Conservation (phyloP, 2,329 filamentous ascomycete genomes). For the Penicillium sclerotigenum region DNA sequence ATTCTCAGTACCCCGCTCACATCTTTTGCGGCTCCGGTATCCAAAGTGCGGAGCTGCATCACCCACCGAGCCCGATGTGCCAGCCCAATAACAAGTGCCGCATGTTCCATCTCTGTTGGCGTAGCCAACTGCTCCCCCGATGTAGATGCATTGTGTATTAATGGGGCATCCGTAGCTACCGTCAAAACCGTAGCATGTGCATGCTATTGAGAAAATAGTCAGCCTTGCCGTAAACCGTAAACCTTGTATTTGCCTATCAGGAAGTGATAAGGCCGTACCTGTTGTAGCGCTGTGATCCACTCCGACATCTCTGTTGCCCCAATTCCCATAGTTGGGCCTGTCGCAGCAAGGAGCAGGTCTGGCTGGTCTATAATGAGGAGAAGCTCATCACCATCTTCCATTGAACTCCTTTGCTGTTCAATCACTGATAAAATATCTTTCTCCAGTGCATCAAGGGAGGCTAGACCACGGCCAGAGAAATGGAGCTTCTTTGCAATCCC, state of each 20-base stretch:
- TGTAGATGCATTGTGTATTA: slow-evolving; percentile 52
- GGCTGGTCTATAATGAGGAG: slow-evolving; percentile 65
- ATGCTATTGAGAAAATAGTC: slow-evolving; percentile 42
- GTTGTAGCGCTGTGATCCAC: slow-evolving; percentile 58
- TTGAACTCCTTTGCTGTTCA: slow-evolving; percentile 27
- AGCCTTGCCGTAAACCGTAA: neutral
- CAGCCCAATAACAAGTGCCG: slow-evolving; percentile 65
- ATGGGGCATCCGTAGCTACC: slow-evolving; percentile 68
- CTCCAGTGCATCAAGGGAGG: slow-evolving; percentile 35
- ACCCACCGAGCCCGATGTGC: slow-evolving; percentile 74
- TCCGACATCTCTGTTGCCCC: slow-evolving; percentile 50
- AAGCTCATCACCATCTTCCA: slow-evolving; percentile 34
- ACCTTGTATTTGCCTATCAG: neutral
- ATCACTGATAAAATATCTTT: slow-evolving; percentile 35
- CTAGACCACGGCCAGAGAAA: slow-evolving; percentile 28
- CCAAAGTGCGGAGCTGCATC: slow-evolving; percentile 69
- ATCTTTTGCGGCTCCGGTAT: slow-evolving; percentile 85
- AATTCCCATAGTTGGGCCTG: slow-evolving; percentile 46
- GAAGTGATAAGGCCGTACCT: slow-evolving; percentile 51
- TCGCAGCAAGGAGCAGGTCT: slow-evolving; percentile 62
- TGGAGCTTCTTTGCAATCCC: slow-evolving; percentile 29
- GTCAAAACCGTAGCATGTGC: slow-evolving; percentile 66
- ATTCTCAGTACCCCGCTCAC: slow-evolving; percentile 84
- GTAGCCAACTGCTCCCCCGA: slow-evolving; percentile 51
- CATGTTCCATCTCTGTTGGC: slow-evolving; percentile 66